A percentile compares a stretch with the other conserved stretches of the same genome.
Conservation (phyloP, 1,139 yeast species). For the Yamadazyma sp. region DNA sequence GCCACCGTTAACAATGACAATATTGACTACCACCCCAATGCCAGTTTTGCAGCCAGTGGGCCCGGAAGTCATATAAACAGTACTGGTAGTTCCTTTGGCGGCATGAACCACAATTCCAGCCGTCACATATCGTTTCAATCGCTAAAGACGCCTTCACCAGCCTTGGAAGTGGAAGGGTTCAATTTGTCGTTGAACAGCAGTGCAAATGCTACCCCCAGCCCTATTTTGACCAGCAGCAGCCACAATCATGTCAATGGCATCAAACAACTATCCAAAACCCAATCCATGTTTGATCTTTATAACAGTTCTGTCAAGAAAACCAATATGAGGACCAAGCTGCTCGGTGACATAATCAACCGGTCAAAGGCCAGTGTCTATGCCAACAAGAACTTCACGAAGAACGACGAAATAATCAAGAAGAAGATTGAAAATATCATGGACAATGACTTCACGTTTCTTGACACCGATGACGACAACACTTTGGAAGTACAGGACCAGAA, state of each 20-base stretch:
- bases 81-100: conserved; percentile 1
- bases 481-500: conserved; percentile 5
- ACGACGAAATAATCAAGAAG: conserved; percentile 22
- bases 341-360: conserved; percentile 12
- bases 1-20: conserved; percentile 14
- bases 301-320: conserved; percentile 7
- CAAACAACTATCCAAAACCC: conserved; percentile 32
- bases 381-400: conserved; percentile 22
- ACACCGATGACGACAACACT: conserved; percentile 5
- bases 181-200: conserved; percentile 24
- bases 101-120: conserved; percentile 9
- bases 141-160: conserved; percentile 50
- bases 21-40: conserved; percentile 14
- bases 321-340: conserved; percentile 6
- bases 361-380: conserved; percentile 13
- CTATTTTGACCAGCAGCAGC: conserved; percentile 5
- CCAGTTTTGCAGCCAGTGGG: conserved; percentile 1
- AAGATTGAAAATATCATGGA: conserved; percentile 34
- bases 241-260: neutral
- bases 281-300: conserved; percentile 39
- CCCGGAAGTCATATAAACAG: neutral
- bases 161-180: conserved; percentile 45
- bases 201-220: conserved; percentile 7
- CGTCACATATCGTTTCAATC: conserved; percentile 32
- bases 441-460: conserved; percentile 4